Evolutionary conservation across 2,329 filamentous ascomycete genomes (phyloP).

Genomic region (Phaeophleospora eucalypticola): DNA sequence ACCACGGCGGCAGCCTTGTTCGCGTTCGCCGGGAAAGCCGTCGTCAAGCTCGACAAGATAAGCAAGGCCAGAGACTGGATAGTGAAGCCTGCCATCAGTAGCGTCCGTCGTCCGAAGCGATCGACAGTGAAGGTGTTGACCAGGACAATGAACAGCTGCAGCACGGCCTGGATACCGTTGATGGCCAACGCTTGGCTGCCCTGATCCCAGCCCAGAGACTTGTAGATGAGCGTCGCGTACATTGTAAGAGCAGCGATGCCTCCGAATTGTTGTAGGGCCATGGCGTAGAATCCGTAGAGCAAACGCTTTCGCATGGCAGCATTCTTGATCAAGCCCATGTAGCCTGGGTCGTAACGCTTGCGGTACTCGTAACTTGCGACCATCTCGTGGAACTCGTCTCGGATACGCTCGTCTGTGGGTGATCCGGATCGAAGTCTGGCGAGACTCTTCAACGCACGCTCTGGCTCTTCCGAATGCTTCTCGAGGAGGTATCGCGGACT

Average conservation of each 20-base stretch:
- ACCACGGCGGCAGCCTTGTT: slow-evolving; percentile 39
- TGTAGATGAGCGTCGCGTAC: slow-evolving; percentile 39
- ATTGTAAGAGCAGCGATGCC: slow-evolving; percentile 33
- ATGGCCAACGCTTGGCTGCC: slow-evolving; percentile 37
- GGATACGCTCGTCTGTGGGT: slow-evolving; percentile 31
- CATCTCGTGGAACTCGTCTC: slow-evolving; percentile 37
- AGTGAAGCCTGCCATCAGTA: slow-evolving; percentile 35
- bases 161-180: slow-evolving; percentile 38
- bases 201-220: slow-evolving; percentile 37
- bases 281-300: slow-evolving; percentile 37
- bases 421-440: slow-evolving; percentile 33
- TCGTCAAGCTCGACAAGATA: slow-evolving; percentile 38
- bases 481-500: slow-evolving; percentile 28
- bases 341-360: slow-evolving; percentile 32
- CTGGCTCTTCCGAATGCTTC: slow-evolving; percentile 12
- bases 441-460: slow-evolving; percentile 30
- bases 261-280: slow-evolving; percentile 24
- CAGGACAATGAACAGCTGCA: slow-evolving; percentile 38
- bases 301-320: slow-evolving; percentile 37
- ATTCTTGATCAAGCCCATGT: slow-evolving; percentile 33
- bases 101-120: slow-evolving; percentile 33
- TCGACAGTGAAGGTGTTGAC: slow-evolving; percentile 42
- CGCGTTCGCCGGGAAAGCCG: slow-evolving; percentile 35
- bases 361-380: slow-evolving; percentile 36
- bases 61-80: slow-evolving; percentile 38